A percentile compares a stretch with the other conserved stretches of the same genome.
phyloP scores from a whole-genome alignment of 2,329 filamentous ascomycete genomes.

The Hypocreales sp. region DNA sequence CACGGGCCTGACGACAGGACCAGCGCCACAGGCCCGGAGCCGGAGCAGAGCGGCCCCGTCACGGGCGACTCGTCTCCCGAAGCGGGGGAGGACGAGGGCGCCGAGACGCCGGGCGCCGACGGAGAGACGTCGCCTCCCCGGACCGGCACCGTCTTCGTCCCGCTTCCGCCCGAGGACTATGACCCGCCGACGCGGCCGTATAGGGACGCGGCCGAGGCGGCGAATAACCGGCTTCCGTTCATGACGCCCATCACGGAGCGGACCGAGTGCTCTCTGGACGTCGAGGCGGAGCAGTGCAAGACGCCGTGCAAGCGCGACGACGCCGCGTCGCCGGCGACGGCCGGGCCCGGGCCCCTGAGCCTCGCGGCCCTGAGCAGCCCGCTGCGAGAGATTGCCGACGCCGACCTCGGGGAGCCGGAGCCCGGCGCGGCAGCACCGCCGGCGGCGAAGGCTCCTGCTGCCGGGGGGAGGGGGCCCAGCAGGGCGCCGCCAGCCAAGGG shows the following conservation, averaged over 20 bases:
- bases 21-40: constrained; percentile 14
- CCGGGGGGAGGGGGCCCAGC: constrained; percentile 16
- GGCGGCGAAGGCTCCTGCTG: constrained; percentile 21
- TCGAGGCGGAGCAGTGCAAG: constrained; percentile 51
- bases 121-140: constrained; percentile 26
- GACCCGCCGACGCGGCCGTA: constrained; percentile 65
- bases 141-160: constrained; percentile 55
- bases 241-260: constrained; percentile 98
- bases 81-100: constrained; percentile 20
- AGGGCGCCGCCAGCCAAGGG: constrained; percentile 38
- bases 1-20: constrained; percentile 6
- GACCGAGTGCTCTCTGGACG: constrained; percentile 73
- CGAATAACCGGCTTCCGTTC: constrained; percentile 86
- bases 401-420: constrained; percentile 32
- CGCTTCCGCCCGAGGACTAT: constrained; percentile 74
- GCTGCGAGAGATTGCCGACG: constrained; percentile 47
- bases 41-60: constrained; percentile 4
- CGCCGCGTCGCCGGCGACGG: constrained; percentile 5
- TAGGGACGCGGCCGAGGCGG: constrained; percentile 62
- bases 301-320: constrained; percentile 53
- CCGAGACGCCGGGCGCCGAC: constrained; percentile 27
- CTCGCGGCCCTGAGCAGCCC: constrained; percentile 51
- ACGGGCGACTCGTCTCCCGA: constrained; percentile 4
- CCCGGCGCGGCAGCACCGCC: constrained; percentile 36
- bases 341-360: constrained; percentile 19